A percentile compares a stretch with the other conserved stretches of the same genome.
Conservation (phyloP, 2,329 filamentous ascomycete genomes). For the Nemania sp. region DNA sequence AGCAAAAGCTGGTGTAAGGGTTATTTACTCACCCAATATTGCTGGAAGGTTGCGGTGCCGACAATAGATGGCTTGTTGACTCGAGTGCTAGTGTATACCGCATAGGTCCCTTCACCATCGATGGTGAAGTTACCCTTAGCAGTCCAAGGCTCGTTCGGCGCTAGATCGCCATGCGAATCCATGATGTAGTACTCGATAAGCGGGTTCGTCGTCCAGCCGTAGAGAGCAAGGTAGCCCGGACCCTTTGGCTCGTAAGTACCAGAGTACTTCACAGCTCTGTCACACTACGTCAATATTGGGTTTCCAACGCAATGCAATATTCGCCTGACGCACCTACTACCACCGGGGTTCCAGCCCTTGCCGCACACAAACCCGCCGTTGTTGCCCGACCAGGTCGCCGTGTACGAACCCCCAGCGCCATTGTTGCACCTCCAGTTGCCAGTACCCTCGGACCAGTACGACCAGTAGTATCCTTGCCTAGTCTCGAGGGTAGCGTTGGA, state of each 20-base stretch:
- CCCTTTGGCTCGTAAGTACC: slow-evolving; percentile 55
- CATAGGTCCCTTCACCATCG: slow-evolving; percentile 64
- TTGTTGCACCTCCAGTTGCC: slow-evolving; percentile 58
- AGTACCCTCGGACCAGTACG: slow-evolving; percentile 53
- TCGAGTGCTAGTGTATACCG: slow-evolving; percentile 62
- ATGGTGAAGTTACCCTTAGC: slow-evolving; percentile 63
- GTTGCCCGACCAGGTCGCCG: slow-evolving; percentile 58
- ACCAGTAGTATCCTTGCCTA: slow-evolving; percentile 47
- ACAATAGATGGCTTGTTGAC: slow-evolving; percentile 65
- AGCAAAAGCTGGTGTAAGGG: not conserved
- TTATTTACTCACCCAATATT: slow-evolving; percentile 58
- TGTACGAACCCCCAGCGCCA: slow-evolving; percentile 56
- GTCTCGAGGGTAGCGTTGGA: slow-evolving; percentile 42
- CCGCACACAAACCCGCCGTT: slow-evolving; percentile 68
- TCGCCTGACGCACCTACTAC: slow-evolving; percentile 55
- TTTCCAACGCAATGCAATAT: not conserved
- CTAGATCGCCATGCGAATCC: slow-evolving; percentile 63
- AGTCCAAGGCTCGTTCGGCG: slow-evolving; percentile 60
- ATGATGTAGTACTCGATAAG: slow-evolving; percentile 69
- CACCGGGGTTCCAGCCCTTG: slow-evolving; percentile 69
- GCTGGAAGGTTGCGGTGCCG: slow-evolving; percentile 66
- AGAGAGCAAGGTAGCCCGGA: slow-evolving; percentile 65
- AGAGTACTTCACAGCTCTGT: slow-evolving; percentile 52
- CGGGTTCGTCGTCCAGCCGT: slow-evolving; percentile 60
- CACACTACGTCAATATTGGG: slow-evolving; percentile 12